These are phyloP conservation scores for Trichocladium uniseriatum DNA, from an alignment of 495 filamentous ascomycete species.

Conservation along the genomic window DNA sequence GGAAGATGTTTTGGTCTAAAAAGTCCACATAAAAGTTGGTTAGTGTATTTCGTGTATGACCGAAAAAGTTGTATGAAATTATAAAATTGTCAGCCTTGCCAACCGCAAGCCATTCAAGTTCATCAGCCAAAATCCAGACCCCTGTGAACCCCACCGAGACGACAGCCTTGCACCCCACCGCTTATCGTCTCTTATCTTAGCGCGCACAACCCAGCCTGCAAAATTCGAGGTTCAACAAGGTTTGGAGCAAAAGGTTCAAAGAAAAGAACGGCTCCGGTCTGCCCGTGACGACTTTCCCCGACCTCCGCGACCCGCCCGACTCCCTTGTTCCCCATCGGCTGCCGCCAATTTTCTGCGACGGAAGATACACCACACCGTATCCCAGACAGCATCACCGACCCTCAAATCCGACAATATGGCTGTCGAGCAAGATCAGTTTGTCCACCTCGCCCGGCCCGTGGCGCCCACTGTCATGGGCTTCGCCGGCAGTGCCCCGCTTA, in stretches of 20 bases:
- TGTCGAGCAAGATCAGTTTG: constrained; percentile 65
- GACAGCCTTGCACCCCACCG: constrained; percentile 12
- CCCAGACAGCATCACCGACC: constrained; percentile 13
- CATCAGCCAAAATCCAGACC: background rate
- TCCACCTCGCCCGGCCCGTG: constrained; percentile 88
- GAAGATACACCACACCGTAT: constrained; percentile 6
- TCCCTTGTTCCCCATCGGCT: constrained; percentile 13
- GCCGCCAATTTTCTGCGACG: constrained; percentile 17
- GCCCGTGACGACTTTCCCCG: constrained; percentile 15
- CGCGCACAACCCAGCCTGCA: constrained; percentile 32
- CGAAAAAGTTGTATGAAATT: constrained; percentile 15
- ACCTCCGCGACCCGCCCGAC: constrained; percentile 14
- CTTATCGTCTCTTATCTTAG: constrained; percentile 32
- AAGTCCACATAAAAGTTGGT: background rate
- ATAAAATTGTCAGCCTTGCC: constrained; percentile 26
- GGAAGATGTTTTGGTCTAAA: background rate
- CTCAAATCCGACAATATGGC: constrained; percentile 63
- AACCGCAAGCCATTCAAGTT: background rate
- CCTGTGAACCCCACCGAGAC: background rate
- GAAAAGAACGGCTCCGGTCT: constrained; percentile 11
- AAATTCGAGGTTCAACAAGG: constrained; percentile 26
- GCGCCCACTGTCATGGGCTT: constrained; percentile 68
- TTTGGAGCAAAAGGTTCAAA: constrained; percentile 7
- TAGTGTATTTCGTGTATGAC: background rate
- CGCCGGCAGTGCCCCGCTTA: constrained; percentile 77